A percentile compares a stretch with the other conserved stretches of the same genome.
Conservation (phyloP, 371 early-diverging fungal species). For the Batkoa obscura region DNA sequence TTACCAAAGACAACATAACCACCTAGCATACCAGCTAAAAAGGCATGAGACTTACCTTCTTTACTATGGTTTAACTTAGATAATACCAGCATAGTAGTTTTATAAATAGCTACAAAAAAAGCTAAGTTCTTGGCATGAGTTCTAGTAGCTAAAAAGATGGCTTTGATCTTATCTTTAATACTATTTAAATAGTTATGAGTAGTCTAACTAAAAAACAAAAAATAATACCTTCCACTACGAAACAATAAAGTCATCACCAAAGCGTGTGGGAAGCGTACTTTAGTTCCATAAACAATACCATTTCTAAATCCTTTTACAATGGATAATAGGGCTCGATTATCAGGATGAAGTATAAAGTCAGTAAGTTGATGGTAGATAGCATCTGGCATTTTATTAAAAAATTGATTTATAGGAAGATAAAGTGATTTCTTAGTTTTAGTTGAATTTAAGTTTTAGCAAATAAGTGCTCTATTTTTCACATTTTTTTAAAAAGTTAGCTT, state of each 20-base stretch:
- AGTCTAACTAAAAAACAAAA: background rate
- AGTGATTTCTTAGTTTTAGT: too few species aligned
- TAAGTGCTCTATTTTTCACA: too few species aligned
- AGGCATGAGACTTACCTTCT: slow-evolving; percentile 58
- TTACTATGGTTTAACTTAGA: slow-evolving; percentile 41
- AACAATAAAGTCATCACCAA: slow-evolving; percentile 94
- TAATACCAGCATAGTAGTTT: slow-evolving; percentile 62
- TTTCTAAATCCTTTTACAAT: slow-evolving; percentile 89
- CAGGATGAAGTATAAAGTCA: slow-evolving; percentile 39
- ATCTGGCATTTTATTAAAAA: too few species aligned
- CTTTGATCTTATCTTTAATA: slow-evolving; percentile 41
- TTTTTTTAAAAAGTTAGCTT: too few species aligned
- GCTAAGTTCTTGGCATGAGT: slow-evolving; percentile 82
- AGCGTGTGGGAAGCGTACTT: slow-evolving; percentile 93
- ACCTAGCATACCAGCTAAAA: slow-evolving; percentile 85
- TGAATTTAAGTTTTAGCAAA: too few species aligned
- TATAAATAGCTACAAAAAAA: slow-evolving; percentile 83
- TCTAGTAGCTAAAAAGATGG: slow-evolving; percentile 72
- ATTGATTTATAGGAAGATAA: too few species aligned
- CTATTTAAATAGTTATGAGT: slow-evolving; percentile 12
- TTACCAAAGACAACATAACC: slow-evolving; percentile 89
- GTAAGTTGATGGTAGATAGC: background rate
- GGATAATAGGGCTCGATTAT: slow-evolving; percentile 58
- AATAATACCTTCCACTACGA: slow-evolving; percentile 59
- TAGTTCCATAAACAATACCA: slow-evolving; percentile 91